Evolutionary conservation across 148 eudicot species (phyloP).

Genomic region (Camellia granthamiana): DNA sequence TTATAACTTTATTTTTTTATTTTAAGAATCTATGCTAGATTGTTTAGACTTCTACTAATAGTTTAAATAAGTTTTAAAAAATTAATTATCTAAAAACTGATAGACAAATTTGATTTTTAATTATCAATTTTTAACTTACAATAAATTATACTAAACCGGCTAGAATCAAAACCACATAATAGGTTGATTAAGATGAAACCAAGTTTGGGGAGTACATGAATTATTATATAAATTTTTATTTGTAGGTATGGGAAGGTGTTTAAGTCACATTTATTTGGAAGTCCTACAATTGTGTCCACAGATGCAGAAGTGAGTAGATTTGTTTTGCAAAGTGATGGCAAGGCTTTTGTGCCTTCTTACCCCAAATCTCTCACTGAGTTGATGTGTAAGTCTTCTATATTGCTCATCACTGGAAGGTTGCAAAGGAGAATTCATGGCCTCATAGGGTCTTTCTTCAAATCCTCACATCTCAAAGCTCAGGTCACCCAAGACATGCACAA

Average conservation of each 20-base stretch:
- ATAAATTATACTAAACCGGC: no score
- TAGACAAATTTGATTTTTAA: background rate
- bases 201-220: background rate
- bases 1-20: background rate
- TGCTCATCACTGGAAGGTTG: conserved; percentile 72
- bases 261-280: conserved; percentile 88
- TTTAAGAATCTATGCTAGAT: background rate
- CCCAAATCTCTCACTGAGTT: conserved; percentile 84
- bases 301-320: conserved; percentile 85
- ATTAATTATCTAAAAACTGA: background rate
- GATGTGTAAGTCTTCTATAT: conserved; percentile 76
- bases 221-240: background rate
- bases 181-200: no score
- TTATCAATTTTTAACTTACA: background rate
- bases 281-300: conserved; percentile 68
- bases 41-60: no score
- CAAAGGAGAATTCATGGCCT: conserved; percentile 86
- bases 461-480: conserved; percentile 67
- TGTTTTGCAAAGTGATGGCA: conserved; percentile 75
- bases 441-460: conserved; percentile 73
- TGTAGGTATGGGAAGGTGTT: conserved; percentile 82
- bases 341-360: conserved; percentile 75
- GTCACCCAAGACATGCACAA: conserved; percentile 58
- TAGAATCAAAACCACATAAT: no score
- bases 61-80: no score